Percentiles rank a stretch among this genome's conserved stretches.
Evolutionary conservation across 2,329 filamentous ascomycete species (phyloP).

Genomic region (Diaporthe longicolla): DNA sequence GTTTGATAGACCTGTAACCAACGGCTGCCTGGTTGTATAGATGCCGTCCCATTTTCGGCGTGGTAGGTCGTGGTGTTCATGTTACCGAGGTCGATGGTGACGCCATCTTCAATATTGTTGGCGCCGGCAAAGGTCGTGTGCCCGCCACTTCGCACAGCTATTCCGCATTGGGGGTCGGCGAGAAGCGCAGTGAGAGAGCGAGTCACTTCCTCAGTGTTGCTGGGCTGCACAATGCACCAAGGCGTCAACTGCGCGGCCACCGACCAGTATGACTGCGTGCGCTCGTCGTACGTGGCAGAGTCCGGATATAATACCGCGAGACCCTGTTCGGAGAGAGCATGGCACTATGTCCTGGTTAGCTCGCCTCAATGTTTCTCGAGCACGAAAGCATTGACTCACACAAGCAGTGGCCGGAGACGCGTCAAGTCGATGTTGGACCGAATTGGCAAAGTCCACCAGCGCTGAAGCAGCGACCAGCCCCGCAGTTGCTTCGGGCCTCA

Average conservation of each 20-base stretch:
- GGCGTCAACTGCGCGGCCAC: slow-evolving; percentile 2
- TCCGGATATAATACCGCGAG: not conserved
- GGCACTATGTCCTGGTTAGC: not conserved
- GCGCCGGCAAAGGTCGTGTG: slow-evolving; percentile 17
- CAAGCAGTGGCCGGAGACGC: not conserved
- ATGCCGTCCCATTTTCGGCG: not conserved
- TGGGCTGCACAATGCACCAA: slow-evolving; percentile 25
- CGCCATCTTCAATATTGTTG: slow-evolving; percentile 14
- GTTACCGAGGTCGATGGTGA: slow-evolving; percentile 25
- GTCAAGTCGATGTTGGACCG: not conserved
- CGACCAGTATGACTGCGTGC: slow-evolving; percentile 10
- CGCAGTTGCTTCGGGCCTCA: not conserved
- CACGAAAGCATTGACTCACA: not conserved
- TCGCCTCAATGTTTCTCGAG: fast-evolving
- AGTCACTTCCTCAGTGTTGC: not conserved
- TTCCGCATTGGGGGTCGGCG: not conserved
- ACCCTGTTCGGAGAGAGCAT: not conserved
- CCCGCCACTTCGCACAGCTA: slow-evolving; percentile 19
- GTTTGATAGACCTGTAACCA: slow-evolving; percentile 26
- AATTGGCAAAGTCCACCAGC: not conserved
- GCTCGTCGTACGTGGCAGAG: not conserved
- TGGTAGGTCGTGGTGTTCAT: slow-evolving; percentile 24
- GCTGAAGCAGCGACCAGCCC: not conserved
- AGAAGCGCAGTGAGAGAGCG: not conserved
- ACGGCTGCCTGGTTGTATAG: slow-evolving; percentile 8